A percentile compares a stretch with the other conserved stretches of the same genome.
These are phyloP conservation scores for Raffaelea deltoideospora DNA, from an alignment of 2,329 filamentous ascomycete species.

Conservation along the genomic window DNA sequence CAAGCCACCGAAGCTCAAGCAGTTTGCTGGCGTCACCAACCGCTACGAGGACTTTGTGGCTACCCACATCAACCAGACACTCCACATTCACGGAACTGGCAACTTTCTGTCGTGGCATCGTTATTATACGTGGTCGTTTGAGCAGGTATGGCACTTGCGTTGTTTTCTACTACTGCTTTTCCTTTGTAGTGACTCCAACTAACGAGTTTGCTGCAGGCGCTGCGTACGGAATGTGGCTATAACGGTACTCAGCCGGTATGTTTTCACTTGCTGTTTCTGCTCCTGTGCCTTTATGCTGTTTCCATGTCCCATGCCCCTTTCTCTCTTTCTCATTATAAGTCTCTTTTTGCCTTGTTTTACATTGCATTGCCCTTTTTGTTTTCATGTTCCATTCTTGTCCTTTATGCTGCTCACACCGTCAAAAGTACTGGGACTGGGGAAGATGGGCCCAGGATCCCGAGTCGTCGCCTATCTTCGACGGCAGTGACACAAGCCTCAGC, in stretches of 20 bases:
- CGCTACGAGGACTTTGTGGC: conserved; percentile 4
- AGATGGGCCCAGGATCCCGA: conserved; percentile 25
- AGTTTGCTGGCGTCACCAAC: conserved; percentile 4
- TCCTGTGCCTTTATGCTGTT: too few species aligned
- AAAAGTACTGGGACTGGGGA: conserved; percentile 33
- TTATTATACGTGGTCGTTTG: conserved; percentile 18
- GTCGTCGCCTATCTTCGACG: conserved; percentile 35
- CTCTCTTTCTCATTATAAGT: background rate
- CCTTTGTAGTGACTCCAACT: too few species aligned
- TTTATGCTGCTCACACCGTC: conserved; percentile 1
- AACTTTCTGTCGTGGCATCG: conserved; percentile 22
- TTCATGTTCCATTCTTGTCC: background rate
- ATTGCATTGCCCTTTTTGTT: background rate
- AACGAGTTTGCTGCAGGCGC: too few species aligned
- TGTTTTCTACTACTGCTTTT: too few species aligned
- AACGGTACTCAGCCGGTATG: conserved; percentile 11
- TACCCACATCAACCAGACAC: conserved; percentile 8
- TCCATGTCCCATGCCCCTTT: too few species aligned
- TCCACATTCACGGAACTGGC: conserved; percentile 10
- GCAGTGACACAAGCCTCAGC: conserved; percentile 27
- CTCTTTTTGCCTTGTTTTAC: background rate
- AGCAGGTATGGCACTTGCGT: conserved; percentile 6
- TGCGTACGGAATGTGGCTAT: conserved; percentile 17
- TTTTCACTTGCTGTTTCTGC: too few species aligned
- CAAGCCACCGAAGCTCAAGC: conserved; percentile 17